A percentile compares a stretch with the other conserved stretches of the same genome.
Evolutionary conservation across 495 filamentous ascomycete genomes (phyloP).

Genomic region (Extremus antarcticus): DNA sequence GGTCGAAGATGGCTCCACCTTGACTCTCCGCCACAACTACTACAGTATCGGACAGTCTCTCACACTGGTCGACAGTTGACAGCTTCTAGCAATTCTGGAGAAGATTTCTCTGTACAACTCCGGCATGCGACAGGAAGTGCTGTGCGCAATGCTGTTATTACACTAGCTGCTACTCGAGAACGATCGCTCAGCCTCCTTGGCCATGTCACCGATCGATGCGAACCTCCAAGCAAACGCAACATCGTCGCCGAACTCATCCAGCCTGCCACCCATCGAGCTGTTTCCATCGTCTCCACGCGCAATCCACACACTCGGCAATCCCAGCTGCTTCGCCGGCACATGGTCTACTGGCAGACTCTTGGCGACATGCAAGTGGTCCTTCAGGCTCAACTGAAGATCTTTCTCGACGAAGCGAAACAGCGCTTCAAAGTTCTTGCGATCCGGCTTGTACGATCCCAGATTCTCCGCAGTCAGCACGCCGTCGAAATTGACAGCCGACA

Average conservation of each 20-base stretch:
- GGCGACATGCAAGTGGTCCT: slow-evolving; percentile 56
- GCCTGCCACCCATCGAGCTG: slow-evolving; percentile 31
- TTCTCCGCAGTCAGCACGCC: slow-evolving; percentile 64
- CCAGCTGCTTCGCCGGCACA: slow-evolving; percentile 50
- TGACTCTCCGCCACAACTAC: too few relatives aligned
- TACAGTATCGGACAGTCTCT: too few relatives aligned
- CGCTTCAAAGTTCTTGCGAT: slow-evolving; percentile 53
- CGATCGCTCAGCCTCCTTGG: slow-evolving; percentile 50
- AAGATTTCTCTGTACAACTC: too few relatives aligned
- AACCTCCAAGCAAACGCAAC: slow-evolving; percentile 49
- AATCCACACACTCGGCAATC: slow-evolving; percentile 64
- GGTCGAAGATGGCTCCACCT: too few relatives aligned
- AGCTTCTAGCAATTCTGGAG: too few relatives aligned
- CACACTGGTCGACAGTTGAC: too few relatives aligned
- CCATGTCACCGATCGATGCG: slow-evolving; percentile 59
- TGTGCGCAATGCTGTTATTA: too few relatives aligned
- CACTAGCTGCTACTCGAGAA: slow-evolving; percentile 5
- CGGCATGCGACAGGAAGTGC: too few relatives aligned
- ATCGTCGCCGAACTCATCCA: slow-evolving; percentile 32
- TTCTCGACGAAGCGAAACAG: slow-evolving; percentile 42
- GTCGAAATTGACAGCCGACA: slow-evolving; percentile 47
- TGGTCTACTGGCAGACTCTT: slow-evolving; percentile 63
- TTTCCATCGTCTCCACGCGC: slow-evolving; percentile 38
- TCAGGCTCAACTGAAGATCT: slow-evolving; percentile 44
- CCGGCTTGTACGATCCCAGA: slow-evolving; percentile 68